A percentile compares a stretch with the other conserved stretches of the same genome.
phyloP scores from a whole-genome alignment of 768 basidiomycete species.

The Nidularia pulvinata region DNA sequence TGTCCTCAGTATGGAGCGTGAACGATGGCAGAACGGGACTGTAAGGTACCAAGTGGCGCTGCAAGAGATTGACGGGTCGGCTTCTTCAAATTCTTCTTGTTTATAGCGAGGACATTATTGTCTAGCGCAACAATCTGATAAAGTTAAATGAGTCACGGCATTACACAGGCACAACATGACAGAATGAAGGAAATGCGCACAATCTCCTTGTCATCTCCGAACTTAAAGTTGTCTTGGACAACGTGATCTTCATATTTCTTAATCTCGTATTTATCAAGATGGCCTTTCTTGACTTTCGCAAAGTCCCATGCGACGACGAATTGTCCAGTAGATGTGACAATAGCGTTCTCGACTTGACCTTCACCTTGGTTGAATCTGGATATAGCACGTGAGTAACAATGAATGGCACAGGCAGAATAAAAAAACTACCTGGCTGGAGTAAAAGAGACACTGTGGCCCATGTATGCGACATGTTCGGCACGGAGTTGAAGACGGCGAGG shows the following conservation, averaged over 20 bases:
- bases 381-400: constrained; percentile 3
- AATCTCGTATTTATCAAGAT: constrained; percentile 91
- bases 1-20: constrained; percentile 55
- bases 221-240: constrained; percentile 98
- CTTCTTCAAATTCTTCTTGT: constrained; percentile 90
- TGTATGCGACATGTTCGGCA: constrained; percentile 92
- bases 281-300: constrained; percentile 90
- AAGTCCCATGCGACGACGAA: constrained; percentile 99
- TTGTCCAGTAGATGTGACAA: constrained; percentile 91
- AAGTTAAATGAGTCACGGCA: background rate
- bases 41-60: constrained; percentile 30
- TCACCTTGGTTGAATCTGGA: constrained; percentile 90
- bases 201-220: constrained; percentile 96
- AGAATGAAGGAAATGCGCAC: constrained; percentile 42
- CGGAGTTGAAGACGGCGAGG: constrained; percentile 87
- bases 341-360: constrained; percentile 89
- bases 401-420: constrained; percentile 4
- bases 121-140: constrained; percentile 91
- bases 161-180: background rate
- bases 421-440: constrained; percentile 83
- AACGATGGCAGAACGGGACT: constrained; percentile 65
- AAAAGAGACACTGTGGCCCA: constrained; percentile 86
- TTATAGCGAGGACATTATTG: constrained; percentile 91
- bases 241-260: constrained; percentile 95
- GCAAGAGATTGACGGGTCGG: constrained; percentile 77